phyloP scores from a whole-genome alignment of 2,329 filamentous ascomycete species.

The Stachybotrys chlorohalonatus region DNA sequence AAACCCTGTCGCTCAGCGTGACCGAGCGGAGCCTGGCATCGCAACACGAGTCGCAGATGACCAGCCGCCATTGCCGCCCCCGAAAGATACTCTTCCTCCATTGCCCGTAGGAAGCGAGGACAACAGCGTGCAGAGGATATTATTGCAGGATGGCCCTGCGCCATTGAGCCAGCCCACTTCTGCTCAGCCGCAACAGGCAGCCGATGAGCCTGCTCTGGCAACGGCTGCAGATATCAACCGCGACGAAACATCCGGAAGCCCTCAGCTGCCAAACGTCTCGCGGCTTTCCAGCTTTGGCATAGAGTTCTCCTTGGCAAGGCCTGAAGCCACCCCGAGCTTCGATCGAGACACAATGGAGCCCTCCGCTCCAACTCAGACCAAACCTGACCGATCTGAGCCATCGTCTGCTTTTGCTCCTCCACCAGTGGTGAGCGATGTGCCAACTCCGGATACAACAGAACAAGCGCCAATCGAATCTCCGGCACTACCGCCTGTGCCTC shows the following conservation, averaged over 20 bases:
- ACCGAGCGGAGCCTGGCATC: background rate
- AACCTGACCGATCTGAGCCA: background rate
- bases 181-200: background rate
- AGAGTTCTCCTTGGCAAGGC: slow-evolving; percentile 33
- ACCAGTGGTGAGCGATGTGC: background rate
- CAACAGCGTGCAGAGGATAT: background rate
- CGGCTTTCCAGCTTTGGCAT: slow-evolving; percentile 53
- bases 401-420: background rate
- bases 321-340: background rate
- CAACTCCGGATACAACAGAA: slow-evolving; percentile 3
- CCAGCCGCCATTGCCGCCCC: background rate
- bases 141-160: background rate
- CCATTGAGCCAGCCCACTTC: background rate
- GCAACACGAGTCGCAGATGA: background rate
- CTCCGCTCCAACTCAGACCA: background rate
- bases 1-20: background rate
- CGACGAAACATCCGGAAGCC: slow-evolving; percentile 39
- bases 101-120: background rate
- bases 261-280: slow-evolving; percentile 46
- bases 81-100: background rate
- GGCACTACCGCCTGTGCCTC: background rate
- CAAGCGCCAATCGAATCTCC: background rate
- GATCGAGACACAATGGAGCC: background rate
- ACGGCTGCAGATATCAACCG: slow-evolving; percentile 8
- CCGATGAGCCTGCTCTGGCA: background rate